These are phyloP conservation scores for Leccinellum albellum DNA, from an alignment of 768 basidiomycete species.

Conservation along the genomic window DNA sequence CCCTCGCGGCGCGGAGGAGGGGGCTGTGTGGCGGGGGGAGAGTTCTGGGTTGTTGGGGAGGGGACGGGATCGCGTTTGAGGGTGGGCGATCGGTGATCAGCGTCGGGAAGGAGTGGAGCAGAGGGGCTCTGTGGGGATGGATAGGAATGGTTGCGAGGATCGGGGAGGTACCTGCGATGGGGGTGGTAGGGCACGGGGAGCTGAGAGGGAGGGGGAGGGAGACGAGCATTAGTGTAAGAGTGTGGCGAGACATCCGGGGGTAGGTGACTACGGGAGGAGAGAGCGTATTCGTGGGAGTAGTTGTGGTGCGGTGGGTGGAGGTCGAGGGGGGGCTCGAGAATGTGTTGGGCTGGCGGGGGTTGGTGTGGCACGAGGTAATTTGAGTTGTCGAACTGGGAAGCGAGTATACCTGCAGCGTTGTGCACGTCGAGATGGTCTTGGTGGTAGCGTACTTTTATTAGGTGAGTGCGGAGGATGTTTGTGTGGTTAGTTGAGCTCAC, in stretches of 20 bases:
- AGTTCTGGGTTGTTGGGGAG: conserved; percentile 30
- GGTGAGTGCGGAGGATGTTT: conserved; percentile 41
- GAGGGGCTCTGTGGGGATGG: conserved; percentile 31
- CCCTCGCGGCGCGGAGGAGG: conserved; percentile 47
- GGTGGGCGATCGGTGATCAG: conserved; percentile 32
- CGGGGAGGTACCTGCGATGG: conserved; percentile 32
- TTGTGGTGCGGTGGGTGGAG: conserved; percentile 34
- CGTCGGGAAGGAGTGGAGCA: conserved; percentile 18
- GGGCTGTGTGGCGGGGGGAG: conserved; percentile 22
- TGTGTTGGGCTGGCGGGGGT: conserved; percentile 32
- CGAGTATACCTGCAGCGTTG: conserved; percentile 44
- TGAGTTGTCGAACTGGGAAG: conserved; percentile 49
- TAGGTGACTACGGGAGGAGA: conserved; percentile 46
- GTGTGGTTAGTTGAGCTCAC: conserved; percentile 43
- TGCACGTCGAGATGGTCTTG: conserved; percentile 42
- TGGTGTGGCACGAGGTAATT: conserved; percentile 27
- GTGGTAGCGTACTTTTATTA: conserved; percentile 72
- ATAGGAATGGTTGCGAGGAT: conserved; percentile 37
- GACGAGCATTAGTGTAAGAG: conserved; percentile 39
- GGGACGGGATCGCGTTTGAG: conserved; percentile 44
- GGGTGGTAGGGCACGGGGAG: conserved; percentile 21
- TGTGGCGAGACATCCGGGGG: conserved; percentile 42
- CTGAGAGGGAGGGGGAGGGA: conserved; percentile 33
- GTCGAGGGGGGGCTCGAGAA: conserved; percentile 44
- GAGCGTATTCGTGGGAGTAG: conserved; percentile 40